Evolutionary conservation across 2,329 filamentous ascomycete species (phyloP), one percentile per base, ranked within the genome.

Genomic region (Thielaviopsis musarum): DNA sequence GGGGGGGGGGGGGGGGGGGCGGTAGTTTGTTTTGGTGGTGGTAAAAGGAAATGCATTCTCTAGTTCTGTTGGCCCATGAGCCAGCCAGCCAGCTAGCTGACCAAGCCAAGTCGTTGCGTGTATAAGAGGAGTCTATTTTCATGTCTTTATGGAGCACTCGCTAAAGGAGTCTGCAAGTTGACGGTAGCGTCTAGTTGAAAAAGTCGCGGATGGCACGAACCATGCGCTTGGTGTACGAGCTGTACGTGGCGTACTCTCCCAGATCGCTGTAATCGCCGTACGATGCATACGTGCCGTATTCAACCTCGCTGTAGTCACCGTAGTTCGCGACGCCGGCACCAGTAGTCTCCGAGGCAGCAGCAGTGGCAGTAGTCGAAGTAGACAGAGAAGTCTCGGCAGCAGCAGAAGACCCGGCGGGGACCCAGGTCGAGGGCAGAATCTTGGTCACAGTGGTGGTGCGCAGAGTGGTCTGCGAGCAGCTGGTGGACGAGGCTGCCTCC

Each of bases 221-320:
- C 58, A 54, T 56, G n/a, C 59, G 48, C 59, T 60, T 60, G 54
- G 49, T 51, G 17, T 60, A 57, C 10, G 17, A 53, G 17, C 21
- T 49, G 19, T 60, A 60, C 2, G 21, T 48, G 52, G 22, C 30
- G 30, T 60, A 57, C 15, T 21, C 13, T 12, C 49, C 49, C 12
- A 57, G n/a, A 34, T 60, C 54, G n/a, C 34, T 17, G 30, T 60
- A 60, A 13, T 60, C 59, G 6, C 59, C 56, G 49, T 61, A 61
- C 15, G 55, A 54, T 24, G 49, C 55, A 51, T 59, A 59, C 17
- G 12, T 52, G 24, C 45, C 52, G 38, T 59, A 55, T 3, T 34
- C 30, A 7, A 34, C 10, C 30, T 34, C 30, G 30, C 30, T 34
- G 30, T 34, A 34, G 30, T 34, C 30, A 7, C 30, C 30, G 30